A percentile compares a stretch with the other conserved stretches of the same genome.
Conservation (phyloP, 768 basidiomycete species). For the Boletus reticuloceps region DNA sequence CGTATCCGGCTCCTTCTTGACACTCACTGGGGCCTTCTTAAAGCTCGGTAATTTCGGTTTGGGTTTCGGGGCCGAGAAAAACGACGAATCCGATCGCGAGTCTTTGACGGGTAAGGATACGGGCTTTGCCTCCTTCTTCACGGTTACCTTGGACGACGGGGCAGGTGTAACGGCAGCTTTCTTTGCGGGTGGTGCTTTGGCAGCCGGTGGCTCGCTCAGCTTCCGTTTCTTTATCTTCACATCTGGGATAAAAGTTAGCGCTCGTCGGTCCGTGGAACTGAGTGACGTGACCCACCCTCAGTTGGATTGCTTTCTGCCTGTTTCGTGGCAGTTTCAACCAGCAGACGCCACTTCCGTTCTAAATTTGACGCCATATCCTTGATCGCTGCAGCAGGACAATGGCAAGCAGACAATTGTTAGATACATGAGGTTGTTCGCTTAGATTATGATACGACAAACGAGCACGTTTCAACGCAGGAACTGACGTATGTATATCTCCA, state of each 20-base stretch:
- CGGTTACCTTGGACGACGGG: constrained; percentile 26
- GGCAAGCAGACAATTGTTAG: constrained; percentile 57
- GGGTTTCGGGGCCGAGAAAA: constrained; percentile 84
- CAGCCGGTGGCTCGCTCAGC: constrained; percentile 46
- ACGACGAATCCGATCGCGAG: constrained; percentile 82
- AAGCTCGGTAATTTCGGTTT: constrained; percentile 84
- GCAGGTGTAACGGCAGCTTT: constrained; percentile 49
- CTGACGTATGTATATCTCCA: constrained; percentile 30
- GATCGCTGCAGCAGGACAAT: constrained; percentile 61
- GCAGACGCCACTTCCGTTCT: constrained; percentile 76
- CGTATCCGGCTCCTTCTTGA: constrained; percentile 50
- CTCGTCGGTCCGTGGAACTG: constrained; percentile 23
- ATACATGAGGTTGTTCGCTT: constrained; percentile 48
- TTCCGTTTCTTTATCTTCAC: constrained; percentile 74
- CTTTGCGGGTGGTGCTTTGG: constrained; percentile 56
- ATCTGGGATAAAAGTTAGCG: constrained; percentile 39
- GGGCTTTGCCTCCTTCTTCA: constrained; percentile 58
- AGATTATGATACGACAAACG: constrained; percentile 33
- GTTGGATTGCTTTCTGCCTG: constrained; percentile 38
- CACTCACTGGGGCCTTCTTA: constrained; percentile 64
- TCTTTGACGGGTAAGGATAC: constrained; percentile 52
- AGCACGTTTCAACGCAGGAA: constrained; percentile 28
- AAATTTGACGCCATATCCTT: constrained; percentile 92
- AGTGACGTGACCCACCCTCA: constrained; percentile 77
- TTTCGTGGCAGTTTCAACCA: constrained; percentile 54